Evolutionary conservation across 2,329 filamentous ascomycete species (phyloP).

Genomic region (Pseudofabraea citricarpa): DNA sequence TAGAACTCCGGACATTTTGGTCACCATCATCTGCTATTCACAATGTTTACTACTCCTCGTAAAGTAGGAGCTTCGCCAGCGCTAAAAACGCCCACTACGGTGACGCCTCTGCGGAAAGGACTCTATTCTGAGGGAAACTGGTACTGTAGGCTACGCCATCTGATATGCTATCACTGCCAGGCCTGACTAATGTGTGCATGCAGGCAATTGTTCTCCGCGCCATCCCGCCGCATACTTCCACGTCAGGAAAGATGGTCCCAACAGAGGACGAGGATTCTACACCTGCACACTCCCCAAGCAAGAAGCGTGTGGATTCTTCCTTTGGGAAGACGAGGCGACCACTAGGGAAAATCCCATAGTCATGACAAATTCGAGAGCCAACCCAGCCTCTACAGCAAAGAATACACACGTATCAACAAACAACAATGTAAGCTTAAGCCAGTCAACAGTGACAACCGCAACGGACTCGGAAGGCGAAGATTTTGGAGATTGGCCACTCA

Average conservation of each 20-base stretch:
- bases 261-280: slow-evolving; percentile 49
- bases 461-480: slow-evolving; percentile 18
- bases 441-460: background rate
- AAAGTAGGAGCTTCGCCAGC: background rate
- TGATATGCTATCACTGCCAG: background rate
- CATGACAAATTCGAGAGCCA: slow-evolving; percentile 40
- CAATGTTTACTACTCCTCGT: background rate
- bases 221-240: slow-evolving; percentile 43
- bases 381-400: slow-evolving; percentile 20
- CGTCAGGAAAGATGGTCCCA: slow-evolving; percentile 43
- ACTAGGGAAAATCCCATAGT: slow-evolving; percentile 39
- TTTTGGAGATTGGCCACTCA: slow-evolving; percentile 22
- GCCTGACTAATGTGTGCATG: background rate
- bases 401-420: slow-evolving; percentile 7
- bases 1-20: too few relatives aligned
- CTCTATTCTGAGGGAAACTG: slow-evolving; percentile 14
- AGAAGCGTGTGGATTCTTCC: slow-evolving; percentile 49
- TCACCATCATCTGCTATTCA: too few relatives aligned
- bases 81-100: background rate
- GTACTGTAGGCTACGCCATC: slow-evolving; percentile 5
- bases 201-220: slow-evolving; percentile 46
- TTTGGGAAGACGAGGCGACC: slow-evolving; percentile 51
- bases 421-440: background rate
- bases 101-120: slow-evolving; percentile 12
- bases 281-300: slow-evolving; percentile 42